Conservation (phyloP, 768 basidiomycete genomes). For the Gloeopeniophorella convolvens region DNA sequence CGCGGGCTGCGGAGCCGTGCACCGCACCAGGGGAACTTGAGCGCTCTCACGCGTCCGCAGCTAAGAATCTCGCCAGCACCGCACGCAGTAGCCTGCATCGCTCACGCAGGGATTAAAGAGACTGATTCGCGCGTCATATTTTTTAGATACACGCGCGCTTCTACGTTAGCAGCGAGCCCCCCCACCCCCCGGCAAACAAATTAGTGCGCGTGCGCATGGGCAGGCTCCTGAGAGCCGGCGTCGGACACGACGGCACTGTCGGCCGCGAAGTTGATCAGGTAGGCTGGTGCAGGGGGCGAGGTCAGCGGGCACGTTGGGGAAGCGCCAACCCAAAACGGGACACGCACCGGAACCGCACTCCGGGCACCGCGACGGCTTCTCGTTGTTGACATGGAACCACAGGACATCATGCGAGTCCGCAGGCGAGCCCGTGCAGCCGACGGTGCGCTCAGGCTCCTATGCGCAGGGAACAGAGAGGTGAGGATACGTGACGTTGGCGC, state of each 20-base stretch:
- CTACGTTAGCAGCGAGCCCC: constrained; percentile 2
- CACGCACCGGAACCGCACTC: constrained; percentile 91
- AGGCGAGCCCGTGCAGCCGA: constrained; percentile 94
- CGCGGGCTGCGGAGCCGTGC: no score
- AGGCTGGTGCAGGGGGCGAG: constrained; percentile 48
- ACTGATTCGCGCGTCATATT: background rate
- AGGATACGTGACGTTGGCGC: background rate
- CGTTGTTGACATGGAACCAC: constrained; percentile 68
- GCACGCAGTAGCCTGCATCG: background rate
- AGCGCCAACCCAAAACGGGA: background rate
- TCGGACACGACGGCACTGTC: constrained; percentile 10
- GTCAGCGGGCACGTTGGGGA: background rate
- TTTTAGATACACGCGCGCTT: constrained; percentile 11
- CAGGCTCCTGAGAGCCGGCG: constrained; percentile 16
- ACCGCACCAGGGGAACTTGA: no score
- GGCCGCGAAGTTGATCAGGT: constrained; percentile 47
- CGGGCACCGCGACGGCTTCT: constrained; percentile 72
- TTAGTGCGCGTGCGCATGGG: constrained; percentile 14
- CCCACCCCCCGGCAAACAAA: background rate
- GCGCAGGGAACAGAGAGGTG: constrained; percentile 6
- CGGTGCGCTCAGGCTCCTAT: constrained; percentile 73
- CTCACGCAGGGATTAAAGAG: background rate
- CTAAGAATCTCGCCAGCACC: no score
- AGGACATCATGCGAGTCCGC: constrained; percentile 92
- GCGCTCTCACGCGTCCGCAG: no score